Base-by-base conservation (phyloP, 2,329 filamentous ascomycete species). In the Fusarium odoratissimum region DNA sequence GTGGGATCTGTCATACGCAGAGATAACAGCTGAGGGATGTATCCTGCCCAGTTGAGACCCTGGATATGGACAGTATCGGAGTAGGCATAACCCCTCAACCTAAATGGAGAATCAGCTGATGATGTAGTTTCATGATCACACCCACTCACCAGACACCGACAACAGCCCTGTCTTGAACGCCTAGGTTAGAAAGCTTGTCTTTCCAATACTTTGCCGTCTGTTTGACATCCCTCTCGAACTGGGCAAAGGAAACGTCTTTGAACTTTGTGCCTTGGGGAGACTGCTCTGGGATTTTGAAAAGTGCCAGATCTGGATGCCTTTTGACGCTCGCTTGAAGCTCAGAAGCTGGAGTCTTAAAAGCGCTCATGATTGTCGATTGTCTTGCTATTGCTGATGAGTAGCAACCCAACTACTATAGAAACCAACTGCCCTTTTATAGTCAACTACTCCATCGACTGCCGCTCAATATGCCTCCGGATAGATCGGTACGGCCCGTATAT, bases 41-140 rank as follows among this genome's bases (percentile, higher is more conserved):
- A 77, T 6, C 73, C 75, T 30, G 75, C 75, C 52, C 75, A 64
- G 13, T 55, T 46, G 3, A 77, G 44, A 1, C 67, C 72, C 63
- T 64, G 76, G 4, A 73, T 76, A 11, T 69, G 62, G 8, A 76
- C 30, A 3, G 62, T 40, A 33, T 77, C 75, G 1, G 37, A 30
- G 28, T 76, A 76, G 1, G 49, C 38, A 7, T 54, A 44, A 3
- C 75, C 74, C 23, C 63, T 71, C 8, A 76, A 23, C 75, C 75
- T 76, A 3, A 0, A 14, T 28, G 3, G 17, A 10, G 9, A 35
- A n/a, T 58, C 25, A 54, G 12, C 30, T 21, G 2, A 11, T 23
- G 8, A 19, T 16, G 19, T 3, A 14, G 4, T 13, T 7, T 14
- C 8, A 17, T 4, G 0, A 4, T 12, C 13, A 5, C 3, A 17